Evolutionary conservation across 352 stramenopile genomes (phyloP), one percentile per base, ranked within the genome.

Genomic region (Globisporangium camurandrum): DNA sequence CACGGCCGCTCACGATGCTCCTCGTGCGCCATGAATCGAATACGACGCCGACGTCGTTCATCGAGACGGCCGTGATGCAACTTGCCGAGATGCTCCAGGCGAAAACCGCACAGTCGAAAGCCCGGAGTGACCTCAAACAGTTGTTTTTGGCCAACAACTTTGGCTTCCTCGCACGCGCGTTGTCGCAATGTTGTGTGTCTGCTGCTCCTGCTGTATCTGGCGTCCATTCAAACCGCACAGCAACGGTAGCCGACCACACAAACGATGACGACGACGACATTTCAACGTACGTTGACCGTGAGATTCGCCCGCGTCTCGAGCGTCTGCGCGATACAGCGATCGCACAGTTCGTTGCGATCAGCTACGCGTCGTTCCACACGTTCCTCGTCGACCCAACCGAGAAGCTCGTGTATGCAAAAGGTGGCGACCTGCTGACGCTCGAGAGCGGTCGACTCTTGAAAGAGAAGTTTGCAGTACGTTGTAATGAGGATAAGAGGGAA

Each of bases 111-210:
- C 67, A 77, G 38, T 57, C 74, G 27, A 87, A 86, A 59, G 69
- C 63, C 2, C 71, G 76, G 53, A 55, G 59, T 19, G 71, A 82
- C 17, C 56, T 89, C 19, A 85, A 83, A 40, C 67, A 75, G 17
- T 63, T 98, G n/a, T 98, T 98, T 57, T 75, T 97, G 24, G 82
- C 91, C 37, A 98, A 98, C 69, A 98, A 98, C 58, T 92, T 84
- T 16, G 88, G 86, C 38, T 98, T 95, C 56, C 67, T 97, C 14
- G 62, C 80, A 10, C 89, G 86, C 31, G 82, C 88, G 23, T 63
- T 97, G 11, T 69, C 71, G 5, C 68, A n/a, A n/a, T n/a, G n/a
- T n/a, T n/a, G n/a, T n/a, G n/a, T n/a, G n/a, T n/a, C n/a, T n/a
- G n/a, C n/a, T n/a, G n/a, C n/a, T n/a, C n/a, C n/a, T n/a, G n/a